Evolutionary conservation across 805 yeast genomes (phyloP).

Genomic region (Candida namnaoensis): DNA sequence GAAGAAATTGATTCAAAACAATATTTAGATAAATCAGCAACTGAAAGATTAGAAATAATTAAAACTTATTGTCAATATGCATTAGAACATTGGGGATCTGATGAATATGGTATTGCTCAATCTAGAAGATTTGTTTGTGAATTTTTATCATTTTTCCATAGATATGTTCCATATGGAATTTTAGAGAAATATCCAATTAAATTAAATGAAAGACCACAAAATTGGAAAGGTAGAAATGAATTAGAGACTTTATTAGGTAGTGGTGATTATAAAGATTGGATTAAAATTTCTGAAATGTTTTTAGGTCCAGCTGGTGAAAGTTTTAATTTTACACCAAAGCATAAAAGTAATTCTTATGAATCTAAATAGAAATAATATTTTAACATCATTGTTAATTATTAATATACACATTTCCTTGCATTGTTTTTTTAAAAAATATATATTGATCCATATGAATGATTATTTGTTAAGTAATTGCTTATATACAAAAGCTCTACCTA

Average conservation of each 20-base stretch:
- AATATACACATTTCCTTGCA: too few species aligned
- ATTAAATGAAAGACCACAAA: constrained; percentile 88
- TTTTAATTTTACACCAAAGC: constrained; percentile 86
- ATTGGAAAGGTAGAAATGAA: constrained; percentile 89
- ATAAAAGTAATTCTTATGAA: constrained; percentile 80
- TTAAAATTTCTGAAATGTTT: constrained; percentile 90
- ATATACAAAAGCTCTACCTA: too few species aligned
- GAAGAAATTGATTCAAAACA: constrained; percentile 90
- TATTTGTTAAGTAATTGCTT: too few species aligned
- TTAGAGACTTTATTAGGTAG: constrained; percentile 85
- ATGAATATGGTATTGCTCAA: constrained; percentile 83
- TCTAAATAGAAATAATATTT: background rate
- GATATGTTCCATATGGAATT: constrained; percentile 92
- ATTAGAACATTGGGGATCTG: constrained; percentile 96
- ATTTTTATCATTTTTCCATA: constrained; percentile 85
- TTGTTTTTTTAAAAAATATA: too few species aligned
- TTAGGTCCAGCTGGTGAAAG: constrained; percentile 74
- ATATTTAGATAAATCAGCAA: constrained; percentile 82
- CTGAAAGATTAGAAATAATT: constrained; percentile 77
- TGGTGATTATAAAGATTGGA: constrained; percentile 87
- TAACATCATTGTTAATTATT: too few species aligned
- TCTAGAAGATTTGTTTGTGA: constrained; percentile 92
- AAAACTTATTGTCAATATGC: constrained; percentile 69
- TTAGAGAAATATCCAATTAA: constrained; percentile 83
- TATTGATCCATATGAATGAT: too few species aligned